Conservation (phyloP, 2,329 filamentous ascomycete genomes). For the Diaporthe eres region DNA sequence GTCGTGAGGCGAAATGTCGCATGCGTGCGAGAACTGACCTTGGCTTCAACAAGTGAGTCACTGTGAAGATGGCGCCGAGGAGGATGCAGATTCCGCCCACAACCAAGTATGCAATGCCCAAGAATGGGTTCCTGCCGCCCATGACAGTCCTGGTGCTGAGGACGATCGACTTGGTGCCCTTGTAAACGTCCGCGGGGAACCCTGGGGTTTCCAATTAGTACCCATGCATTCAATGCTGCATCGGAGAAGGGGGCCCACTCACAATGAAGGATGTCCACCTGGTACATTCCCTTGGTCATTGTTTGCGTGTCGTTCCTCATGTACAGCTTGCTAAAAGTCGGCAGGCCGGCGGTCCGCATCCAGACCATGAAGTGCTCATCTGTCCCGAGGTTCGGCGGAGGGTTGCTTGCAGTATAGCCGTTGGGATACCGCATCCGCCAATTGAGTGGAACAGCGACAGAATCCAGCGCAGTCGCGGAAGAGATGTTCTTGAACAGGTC, state of each 20-base stretch:
- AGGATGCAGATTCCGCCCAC: constrained; percentile 94
- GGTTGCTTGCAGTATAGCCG: constrained; percentile 75
- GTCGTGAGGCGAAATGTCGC: not conserved
- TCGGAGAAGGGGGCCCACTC: constrained; percentile 56
- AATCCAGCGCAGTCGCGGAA: constrained; percentile 73
- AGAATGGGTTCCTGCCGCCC: constrained; percentile 94
- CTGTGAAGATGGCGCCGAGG: constrained; percentile 88
- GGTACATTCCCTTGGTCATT: constrained; percentile 81
- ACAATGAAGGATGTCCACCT: constrained; percentile 84
- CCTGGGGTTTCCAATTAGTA: constrained; percentile 64
- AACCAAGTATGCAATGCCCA: constrained; percentile 95
- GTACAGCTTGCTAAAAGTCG: constrained; percentile 94
- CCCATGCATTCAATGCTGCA: too few species aligned
- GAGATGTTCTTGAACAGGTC: constrained; percentile 76
- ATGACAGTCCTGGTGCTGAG: constrained; percentile 93
- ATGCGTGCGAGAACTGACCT: constrained; percentile 68
- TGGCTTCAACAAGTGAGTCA: constrained; percentile 91
- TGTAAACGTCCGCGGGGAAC: constrained; percentile 84
- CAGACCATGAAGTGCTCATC: constrained; percentile 95
- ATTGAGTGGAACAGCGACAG: constrained; percentile 88
- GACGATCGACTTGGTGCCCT: constrained; percentile 90
- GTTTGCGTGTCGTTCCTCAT: constrained; percentile 80
- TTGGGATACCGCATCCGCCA: constrained; percentile 81
- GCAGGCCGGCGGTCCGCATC: constrained; percentile 97
- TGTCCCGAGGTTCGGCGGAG: constrained; percentile 79